phyloP scores from a whole-genome alignment of 2,329 filamentous ascomycete species.

The Corniculantispora saksenae region DNA sequence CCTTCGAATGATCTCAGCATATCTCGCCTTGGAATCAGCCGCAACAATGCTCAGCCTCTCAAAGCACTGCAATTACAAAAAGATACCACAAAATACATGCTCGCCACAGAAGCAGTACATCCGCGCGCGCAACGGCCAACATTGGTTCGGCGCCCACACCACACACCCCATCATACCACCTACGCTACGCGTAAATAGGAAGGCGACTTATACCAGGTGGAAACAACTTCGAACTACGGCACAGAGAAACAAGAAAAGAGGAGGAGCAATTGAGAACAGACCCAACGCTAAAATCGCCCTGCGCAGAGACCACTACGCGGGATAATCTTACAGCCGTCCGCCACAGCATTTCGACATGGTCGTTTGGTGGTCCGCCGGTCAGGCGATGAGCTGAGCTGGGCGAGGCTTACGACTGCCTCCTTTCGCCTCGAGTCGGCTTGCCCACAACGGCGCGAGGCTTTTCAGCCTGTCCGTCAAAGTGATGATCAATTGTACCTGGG shows the following conservation, averaged over 20 bases:
- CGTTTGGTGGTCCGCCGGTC: background rate
- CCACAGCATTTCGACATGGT: background rate
- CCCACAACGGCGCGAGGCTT: background rate
- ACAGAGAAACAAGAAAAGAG: background rate
- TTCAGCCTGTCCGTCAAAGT: background rate
- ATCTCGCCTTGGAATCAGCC: background rate
- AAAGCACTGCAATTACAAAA: background rate
- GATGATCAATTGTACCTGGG: background rate
- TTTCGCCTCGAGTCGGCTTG: background rate
- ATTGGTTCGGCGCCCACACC: background rate
- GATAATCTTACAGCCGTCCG: background rate
- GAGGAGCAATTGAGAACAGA: background rate
- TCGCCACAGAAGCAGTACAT: background rate
- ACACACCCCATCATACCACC: too few relatives aligned
- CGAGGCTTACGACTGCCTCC: constrained; percentile 1
- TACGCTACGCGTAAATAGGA: background rate
- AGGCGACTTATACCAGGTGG: background rate
- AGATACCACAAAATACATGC: background rate
- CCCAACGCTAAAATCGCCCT: background rate
- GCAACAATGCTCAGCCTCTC: background rate
- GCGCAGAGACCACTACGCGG: background rate
- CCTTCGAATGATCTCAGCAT: background rate
- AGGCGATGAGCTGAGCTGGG: background rate
- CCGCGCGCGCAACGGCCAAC: background rate
- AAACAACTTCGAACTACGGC: background rate